Evolutionary conservation across 371 early-diverging fungal genomes (phyloP), one percentile per base, ranked within the genome.

Genomic region (Actinomortierella wolfii): DNA sequence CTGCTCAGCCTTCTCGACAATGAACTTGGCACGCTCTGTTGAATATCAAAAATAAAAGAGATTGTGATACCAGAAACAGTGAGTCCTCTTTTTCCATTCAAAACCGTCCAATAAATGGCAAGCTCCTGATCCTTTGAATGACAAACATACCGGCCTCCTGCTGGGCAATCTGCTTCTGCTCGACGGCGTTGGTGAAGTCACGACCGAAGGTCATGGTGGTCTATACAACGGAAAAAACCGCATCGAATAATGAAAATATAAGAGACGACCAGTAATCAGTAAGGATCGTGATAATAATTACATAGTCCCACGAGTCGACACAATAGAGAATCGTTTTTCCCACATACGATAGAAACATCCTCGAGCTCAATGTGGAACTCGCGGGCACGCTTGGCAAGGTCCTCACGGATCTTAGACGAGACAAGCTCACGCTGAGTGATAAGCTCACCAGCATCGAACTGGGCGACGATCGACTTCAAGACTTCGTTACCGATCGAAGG

Each of bases 401-500:
- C 97, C 65, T 94, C 96, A 56, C 97, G 89, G 55, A 99, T 97
- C 62, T 91, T 88, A 51, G 91, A 88, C 20, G 98, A 98, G 54
- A 94, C 97, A 56, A 94, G 84, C 76, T 98, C 98, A 77, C 99
- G 91, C 86, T 98, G 99, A 17, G 99, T 98, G 74, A 98, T 98
- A 52, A 98, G 84, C 79, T 98, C 97, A 57, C 89, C 84, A 54
- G 98, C 97, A 79, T 98, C 96, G 76, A 96, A 99, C 83, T 98
- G 99, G 25, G 99, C 99, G n/a, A 99, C 98, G 54, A 97, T 90
- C 58, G 95, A 83, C 87, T 99, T 99, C 68, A 98, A 85, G 28
- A 99, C 98, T 82, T 99, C 99, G 83, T 99, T 99, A 76, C 97
- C 98, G 75, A 99, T 98, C 56, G 94, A 93, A 29, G 98, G 98